Percentiles rank a stretch among this genome's conserved stretches.
phyloP scores from a whole-genome alignment of 371 early-diverging fungal species.

The Haplosporangium sp. region DNA sequence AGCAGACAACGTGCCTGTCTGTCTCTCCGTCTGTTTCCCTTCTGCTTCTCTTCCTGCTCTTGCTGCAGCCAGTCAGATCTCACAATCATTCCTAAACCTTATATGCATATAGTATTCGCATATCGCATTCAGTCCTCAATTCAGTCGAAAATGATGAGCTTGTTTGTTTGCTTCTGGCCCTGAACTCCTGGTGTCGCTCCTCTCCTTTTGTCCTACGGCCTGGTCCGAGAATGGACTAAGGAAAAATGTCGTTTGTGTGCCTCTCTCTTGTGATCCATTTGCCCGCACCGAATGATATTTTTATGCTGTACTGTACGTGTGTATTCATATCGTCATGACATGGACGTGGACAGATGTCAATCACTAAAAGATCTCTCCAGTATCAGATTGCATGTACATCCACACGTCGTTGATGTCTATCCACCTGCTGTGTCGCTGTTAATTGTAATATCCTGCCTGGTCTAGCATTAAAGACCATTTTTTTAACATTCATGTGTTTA shows the following conservation, averaged over 20 bases:
- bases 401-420: no score
- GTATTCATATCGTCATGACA: not conserved
- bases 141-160: constrained; percentile 39
- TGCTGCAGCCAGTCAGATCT: not conserved
- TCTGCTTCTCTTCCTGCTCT: not conserved
- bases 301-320: not conserved
- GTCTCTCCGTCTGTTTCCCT: not conserved
- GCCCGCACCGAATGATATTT: not conserved
- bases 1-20: not conserved
- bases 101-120: not conserved
- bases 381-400: no score
- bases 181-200: not conserved
- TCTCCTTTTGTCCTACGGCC: not conserved
- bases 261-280: not conserved
- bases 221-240: not conserved
- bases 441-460: no score
- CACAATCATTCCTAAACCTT: not conserved
- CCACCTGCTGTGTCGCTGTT: no score
- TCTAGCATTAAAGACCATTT: no score
- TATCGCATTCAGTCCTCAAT: constrained; percentile 15
- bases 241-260: not conserved
- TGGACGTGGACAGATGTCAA: not conserved
- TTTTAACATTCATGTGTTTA: no score
- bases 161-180: constrained; percentile 1
- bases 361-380: no score